These are phyloP conservation scores for Diaporthe eres DNA, from an alignment of 2,329 filamentous ascomycete genomes.

Conservation along the genomic window DNA sequence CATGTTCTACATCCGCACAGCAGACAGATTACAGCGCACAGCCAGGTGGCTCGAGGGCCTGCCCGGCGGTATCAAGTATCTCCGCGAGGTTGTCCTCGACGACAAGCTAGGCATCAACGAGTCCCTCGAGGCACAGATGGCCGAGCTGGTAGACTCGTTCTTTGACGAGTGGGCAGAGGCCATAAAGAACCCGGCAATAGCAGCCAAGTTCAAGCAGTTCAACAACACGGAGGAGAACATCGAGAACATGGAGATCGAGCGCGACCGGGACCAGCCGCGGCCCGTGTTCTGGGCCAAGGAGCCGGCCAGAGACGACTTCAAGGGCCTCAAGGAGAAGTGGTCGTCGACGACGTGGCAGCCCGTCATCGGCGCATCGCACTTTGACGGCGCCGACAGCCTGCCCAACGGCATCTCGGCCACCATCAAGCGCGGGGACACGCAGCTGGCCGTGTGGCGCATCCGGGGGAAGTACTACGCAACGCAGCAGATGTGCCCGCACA, in stretches of 20 bases:
- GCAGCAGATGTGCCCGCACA: conserved; percentile 96
- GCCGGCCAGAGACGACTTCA: conserved; percentile 79
- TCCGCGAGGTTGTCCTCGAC: conserved; percentile 85
- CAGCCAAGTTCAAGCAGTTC: conserved; percentile 84
- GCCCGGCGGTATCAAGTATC: conserved; percentile 86
- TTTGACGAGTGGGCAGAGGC: conserved; percentile 95
- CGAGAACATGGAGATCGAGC: conserved; percentile 77
- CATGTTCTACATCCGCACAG: conserved; percentile 94
- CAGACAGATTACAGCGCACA: conserved; percentile 90
- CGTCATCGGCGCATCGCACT: conserved; percentile 78
- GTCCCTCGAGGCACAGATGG: conserved; percentile 89
- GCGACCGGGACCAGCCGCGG: conserved; percentile 79
- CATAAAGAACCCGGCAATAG: conserved; percentile 76
- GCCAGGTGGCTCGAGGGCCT: conserved; percentile 89
- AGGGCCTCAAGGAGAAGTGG: conserved; percentile 74
- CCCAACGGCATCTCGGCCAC: conserved; percentile 82
- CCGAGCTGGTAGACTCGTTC: conserved; percentile 84
- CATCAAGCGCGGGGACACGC: conserved; percentile 89
- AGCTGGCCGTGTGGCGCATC: conserved; percentile 89
- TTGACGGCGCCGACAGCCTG: conserved; percentile 72
- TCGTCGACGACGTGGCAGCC: conserved; percentile 81
- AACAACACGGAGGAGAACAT: conserved; percentile 82
- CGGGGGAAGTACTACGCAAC: conserved; percentile 85
- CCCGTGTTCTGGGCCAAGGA: conserved; percentile 85
- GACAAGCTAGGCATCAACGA: conserved; percentile 90